Evolutionary conservation across 768 basidiomycete genomes (phyloP).

Genomic region (Termitomyces sp.): DNA sequence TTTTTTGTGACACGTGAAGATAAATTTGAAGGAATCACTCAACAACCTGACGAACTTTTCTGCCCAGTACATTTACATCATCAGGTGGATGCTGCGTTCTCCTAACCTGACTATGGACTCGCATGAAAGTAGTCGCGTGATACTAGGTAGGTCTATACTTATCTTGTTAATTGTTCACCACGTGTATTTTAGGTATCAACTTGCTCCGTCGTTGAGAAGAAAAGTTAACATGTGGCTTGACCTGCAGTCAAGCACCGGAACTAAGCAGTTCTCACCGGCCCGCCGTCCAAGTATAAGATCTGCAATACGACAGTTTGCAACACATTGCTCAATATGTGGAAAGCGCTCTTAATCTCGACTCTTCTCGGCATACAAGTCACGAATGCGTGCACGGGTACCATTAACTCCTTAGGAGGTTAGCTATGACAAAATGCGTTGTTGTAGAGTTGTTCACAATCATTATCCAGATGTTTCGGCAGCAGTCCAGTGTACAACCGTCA

Average conservation of each 20-base stretch:
- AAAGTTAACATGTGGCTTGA: not conserved
- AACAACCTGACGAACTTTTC: not conserved
- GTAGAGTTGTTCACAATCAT: not conserved
- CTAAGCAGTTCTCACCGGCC: slow-evolving; percentile 3
- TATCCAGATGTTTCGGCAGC: slow-evolving; percentile 42
- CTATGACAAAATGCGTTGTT: slow-evolving; percentile 7
- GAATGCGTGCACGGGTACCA: slow-evolving; percentile 43
- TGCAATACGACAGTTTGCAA: not conserved
- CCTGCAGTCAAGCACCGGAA: slow-evolving; percentile 1
- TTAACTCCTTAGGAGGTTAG: slow-evolving; percentile 40
- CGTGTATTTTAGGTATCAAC: not conserved
- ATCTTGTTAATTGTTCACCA: not conserved
- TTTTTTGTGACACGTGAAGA: too few relatives aligned
- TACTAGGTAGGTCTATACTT: slow-evolving; percentile 1
- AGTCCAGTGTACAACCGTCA: slow-evolving; percentile 51
- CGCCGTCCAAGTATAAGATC: slow-evolving; percentile 12
- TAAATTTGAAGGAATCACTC: too few relatives aligned
- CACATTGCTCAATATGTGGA: slow-evolving; percentile 7
- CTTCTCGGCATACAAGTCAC: slow-evolving; percentile 9
- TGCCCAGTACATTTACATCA: not conserved
- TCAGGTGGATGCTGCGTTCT: not conserved
- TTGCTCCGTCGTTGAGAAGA: not conserved
- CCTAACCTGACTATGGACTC: not conserved
- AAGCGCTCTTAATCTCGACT: slow-evolving; percentile 4
- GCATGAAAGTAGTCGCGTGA: slow-evolving; percentile 1